These are phyloP conservation scores for Bryum argenteum DNA, from an alignment of 225 moss, liverwort and hornwort species.

Conservation along the genomic window DNA sequence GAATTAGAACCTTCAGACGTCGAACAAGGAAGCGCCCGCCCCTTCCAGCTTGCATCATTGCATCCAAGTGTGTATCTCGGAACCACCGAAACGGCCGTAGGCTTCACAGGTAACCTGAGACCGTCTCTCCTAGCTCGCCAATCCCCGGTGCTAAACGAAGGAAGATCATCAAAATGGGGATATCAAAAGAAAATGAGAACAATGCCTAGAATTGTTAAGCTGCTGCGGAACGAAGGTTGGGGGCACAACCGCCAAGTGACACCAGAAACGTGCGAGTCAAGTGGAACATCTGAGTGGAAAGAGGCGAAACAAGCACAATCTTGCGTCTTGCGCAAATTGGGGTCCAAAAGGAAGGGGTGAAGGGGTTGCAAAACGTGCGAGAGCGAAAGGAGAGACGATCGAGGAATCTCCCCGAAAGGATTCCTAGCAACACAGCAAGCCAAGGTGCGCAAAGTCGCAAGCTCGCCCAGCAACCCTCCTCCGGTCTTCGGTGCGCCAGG, in stretches of 20 bases:
- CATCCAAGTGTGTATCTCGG: constrained; percentile 29
- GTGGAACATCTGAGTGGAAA: background rate
- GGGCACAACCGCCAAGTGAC: background rate
- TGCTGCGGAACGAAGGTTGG: background rate
- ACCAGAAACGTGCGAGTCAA: background rate
- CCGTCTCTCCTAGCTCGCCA: constrained; percentile 7
- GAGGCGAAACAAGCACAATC: constrained; percentile 17
- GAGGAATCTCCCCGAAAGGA: constrained; percentile 7
- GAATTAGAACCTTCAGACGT: constrained; percentile 36
- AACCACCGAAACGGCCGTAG: background rate
- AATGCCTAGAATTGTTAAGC: background rate
- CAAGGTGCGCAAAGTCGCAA: background rate
- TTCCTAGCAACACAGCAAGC: background rate
- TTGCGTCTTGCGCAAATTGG: background rate
- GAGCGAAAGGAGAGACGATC: background rate
- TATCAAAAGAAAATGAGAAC: background rate
- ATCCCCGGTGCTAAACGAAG: background rate
- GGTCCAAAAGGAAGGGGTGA: background rate
- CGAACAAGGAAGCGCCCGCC: constrained; percentile 39
- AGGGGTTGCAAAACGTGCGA: background rate
- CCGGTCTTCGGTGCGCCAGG: background rate
- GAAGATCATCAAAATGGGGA: background rate
- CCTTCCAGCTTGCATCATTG: constrained; percentile 51
- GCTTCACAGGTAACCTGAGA: constrained; percentile 1
- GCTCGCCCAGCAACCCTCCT: background rate